A percentile compares a stretch with the other conserved stretches of the same genome.
phyloP scores from a whole-genome alignment of 352 stramenopile species.

The Blastocystis hominis region DNA sequence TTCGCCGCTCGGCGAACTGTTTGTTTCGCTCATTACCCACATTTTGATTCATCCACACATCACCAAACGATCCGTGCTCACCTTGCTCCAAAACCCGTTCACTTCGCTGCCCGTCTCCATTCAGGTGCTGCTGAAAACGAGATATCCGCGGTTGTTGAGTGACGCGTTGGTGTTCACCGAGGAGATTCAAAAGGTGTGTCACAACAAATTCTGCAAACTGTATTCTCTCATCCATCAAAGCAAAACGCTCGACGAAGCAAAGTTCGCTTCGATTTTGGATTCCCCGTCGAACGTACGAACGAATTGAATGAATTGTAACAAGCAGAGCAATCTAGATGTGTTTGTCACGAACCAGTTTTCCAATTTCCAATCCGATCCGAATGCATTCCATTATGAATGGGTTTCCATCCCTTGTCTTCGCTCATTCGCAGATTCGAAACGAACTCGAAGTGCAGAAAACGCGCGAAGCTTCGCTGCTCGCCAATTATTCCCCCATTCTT shows the following conservation, averaged over 20 bases:
- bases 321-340: not conserved
- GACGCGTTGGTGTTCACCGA: not conserved
- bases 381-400: no score
- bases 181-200: not conserved
- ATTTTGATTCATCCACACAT: not conserved
- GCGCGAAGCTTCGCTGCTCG: not conserved
- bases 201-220: not conserved
- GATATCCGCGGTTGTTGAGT: not conserved
- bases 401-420: no score
- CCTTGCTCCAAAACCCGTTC: not conserved
- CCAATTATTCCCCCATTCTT: not conserved
- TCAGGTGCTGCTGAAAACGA: not conserved
- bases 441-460: not conserved
- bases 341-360: not conserved
- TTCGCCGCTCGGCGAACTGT: not conserved
- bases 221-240: not conserved
- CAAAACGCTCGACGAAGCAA: not conserved
- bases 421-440: not conserved
- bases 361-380: no score
- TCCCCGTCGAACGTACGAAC: not conserved
- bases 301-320: not conserved
- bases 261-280: not conserved
- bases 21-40: not conserved
- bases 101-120: not conserved
- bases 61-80: not conserved